Evolutionary conservation across 345 rosid species (phyloP).

Genomic region (Populus deltoides): DNA sequence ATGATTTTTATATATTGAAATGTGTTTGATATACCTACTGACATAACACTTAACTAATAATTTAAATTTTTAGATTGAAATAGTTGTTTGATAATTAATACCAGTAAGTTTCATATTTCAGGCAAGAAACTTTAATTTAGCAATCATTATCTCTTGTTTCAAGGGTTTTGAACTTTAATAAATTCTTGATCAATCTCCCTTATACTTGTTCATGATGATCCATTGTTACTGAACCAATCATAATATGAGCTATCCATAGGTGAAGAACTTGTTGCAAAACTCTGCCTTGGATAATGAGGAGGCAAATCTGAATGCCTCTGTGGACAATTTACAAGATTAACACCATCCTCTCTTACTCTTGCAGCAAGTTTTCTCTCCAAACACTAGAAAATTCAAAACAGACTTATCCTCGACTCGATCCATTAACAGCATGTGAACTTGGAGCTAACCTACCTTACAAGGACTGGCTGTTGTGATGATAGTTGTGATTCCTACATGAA

Average conservation of each 20-base stretch:
- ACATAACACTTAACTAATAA: too few species aligned
- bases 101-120: too few species aligned
- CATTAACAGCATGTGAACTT: conserved; percentile 32
- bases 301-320: conserved; percentile 55
- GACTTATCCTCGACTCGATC: not conserved
- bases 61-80: too few species aligned
- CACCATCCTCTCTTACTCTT: conserved; percentile 27
- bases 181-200: not conserved
- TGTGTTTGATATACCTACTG: too few species aligned
- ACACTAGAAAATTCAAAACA: conserved; percentile 27
- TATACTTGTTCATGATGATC: conserved; percentile 36
- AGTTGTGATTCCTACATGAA: conserved; percentile 42
- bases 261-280: conserved; percentile 36
- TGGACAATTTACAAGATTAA: conserved; percentile 37
- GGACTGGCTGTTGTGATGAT: conserved; percentile 43
- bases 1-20: too few species aligned
- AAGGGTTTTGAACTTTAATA: too few species aligned
- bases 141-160: too few species aligned
- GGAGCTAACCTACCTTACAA: conserved; percentile 76
- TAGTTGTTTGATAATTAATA: too few species aligned
- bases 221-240: conserved; percentile 21
- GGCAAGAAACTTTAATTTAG: too few species aligned
- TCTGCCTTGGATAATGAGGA: conserved; percentile 73
- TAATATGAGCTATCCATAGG: conserved; percentile 35
- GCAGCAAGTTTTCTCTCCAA: conserved; percentile 14